These are phyloP conservation scores for Cytospora chrysosperma DNA, from an alignment of 2,329 filamentous ascomycete species.

Conservation along the genomic window DNA sequence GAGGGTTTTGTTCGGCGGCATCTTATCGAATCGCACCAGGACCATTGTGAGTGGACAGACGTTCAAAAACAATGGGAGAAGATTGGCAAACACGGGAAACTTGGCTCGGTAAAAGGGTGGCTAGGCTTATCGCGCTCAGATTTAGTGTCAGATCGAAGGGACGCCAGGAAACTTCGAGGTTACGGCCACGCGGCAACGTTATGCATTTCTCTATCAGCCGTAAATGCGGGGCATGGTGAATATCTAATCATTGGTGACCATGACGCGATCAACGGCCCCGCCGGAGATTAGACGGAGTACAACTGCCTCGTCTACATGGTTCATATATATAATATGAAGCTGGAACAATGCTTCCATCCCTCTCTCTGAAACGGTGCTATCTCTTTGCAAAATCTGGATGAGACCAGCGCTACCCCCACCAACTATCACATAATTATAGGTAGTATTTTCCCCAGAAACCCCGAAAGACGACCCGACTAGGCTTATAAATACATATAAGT, in stretches of 20 bases:
- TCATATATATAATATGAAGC: neutral
- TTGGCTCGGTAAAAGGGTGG: neutral
- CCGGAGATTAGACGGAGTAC: neutral
- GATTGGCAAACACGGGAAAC: neutral
- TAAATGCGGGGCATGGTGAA: neutral
- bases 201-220: neutral
- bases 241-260: neutral
- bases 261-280: neutral
- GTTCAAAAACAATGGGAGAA: neutral
- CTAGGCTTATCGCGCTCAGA: neutral
- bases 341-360: neutral
- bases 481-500: too few relatives aligned
- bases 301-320: neutral
- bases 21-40: slow-evolving; percentile 12
- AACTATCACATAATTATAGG: too few relatives aligned
- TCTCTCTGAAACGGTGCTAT: too few relatives aligned
- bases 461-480: too few relatives aligned
- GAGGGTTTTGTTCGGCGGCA: slow-evolving; percentile 38
- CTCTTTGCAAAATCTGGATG: too few relatives aligned
- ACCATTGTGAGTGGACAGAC: slow-evolving; percentile 9
- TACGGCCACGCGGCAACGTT: neutral
- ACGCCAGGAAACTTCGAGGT: neutral
- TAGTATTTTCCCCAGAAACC: too few relatives aligned
- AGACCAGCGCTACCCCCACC: too few relatives aligned
- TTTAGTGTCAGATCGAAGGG: neutral